Evolutionary conservation across 805 yeast species (phyloP).

Genomic region (Saccharomycopsis sp.): DNA sequence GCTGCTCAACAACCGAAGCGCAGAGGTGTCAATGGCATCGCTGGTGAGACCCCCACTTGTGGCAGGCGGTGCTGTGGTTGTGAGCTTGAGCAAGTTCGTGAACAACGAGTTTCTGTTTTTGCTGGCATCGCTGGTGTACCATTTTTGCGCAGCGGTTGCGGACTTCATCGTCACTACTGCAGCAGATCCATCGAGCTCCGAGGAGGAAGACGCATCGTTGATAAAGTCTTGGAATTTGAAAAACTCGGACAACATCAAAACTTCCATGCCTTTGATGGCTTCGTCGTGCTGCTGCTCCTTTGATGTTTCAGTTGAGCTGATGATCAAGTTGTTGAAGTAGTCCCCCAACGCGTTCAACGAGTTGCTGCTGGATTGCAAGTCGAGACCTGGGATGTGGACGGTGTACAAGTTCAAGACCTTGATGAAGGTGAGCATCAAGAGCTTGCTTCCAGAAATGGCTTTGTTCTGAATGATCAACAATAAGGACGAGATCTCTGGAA

Average conservation of each 20-base stretch:
- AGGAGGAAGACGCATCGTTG: conserved; percentile 2
- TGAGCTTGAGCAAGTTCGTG: conserved; percentile 54
- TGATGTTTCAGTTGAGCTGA: conserved; percentile 17
- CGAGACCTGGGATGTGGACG: conserved; percentile 1
- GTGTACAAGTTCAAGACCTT: conserved; percentile 13
- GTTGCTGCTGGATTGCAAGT: conserved; percentile 1
- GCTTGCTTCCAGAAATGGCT: conserved; percentile 2
- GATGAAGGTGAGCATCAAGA: conserved; percentile 9
- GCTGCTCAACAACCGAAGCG: conserved; percentile 37
- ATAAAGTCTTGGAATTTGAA: conserved; percentile 46
- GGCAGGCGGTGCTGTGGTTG: too few species aligned
- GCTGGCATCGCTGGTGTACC: conserved; percentile 74
- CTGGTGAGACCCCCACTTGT: too few species aligned
- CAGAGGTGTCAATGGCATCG: too few species aligned
- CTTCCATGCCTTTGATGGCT: conserved; percentile 46
- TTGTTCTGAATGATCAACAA: conserved; percentile 1
- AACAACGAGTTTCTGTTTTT: conserved; percentile 47
- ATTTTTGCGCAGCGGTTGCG: conserved; percentile 52
- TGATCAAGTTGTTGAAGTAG: conserved; percentile 14
- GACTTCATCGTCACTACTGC: conserved; percentile 28
- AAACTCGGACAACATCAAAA: conserved; percentile 49
- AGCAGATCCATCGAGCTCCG: conserved; percentile 1
- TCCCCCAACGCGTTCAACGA: conserved; percentile 8
- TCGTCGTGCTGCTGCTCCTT: too few species aligned
- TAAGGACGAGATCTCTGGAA: neutral